phyloP scores from a whole-genome alignment of 805 yeast genomes.

The Zygoascus ofunaensis region DNA sequence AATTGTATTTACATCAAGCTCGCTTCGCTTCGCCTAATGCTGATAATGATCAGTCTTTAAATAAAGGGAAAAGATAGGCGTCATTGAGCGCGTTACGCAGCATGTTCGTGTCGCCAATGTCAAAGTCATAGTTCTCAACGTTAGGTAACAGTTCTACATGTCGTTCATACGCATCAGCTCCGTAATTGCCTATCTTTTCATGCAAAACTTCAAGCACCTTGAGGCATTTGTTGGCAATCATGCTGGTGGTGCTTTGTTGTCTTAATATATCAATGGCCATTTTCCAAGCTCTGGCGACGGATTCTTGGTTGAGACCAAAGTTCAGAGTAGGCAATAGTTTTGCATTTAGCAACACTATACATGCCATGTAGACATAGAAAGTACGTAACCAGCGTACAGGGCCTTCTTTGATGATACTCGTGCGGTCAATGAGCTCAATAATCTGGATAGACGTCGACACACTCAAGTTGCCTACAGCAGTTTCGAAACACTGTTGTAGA shows the following conservation, averaged over 20 bases:
- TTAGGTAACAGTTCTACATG: not conserved
- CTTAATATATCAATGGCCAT: slow-evolving; percentile 8
- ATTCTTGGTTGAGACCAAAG: slow-evolving; percentile 11
- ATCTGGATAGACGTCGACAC: slow-evolving; percentile 13
- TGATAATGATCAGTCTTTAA: not conserved
- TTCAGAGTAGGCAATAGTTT: slow-evolving; percentile 18
- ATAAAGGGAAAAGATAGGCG: not conserved
- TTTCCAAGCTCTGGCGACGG: slow-evolving; percentile 10
- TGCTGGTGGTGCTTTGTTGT: slow-evolving; percentile 1
- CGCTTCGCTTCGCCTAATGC: no score
- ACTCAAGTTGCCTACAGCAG: slow-evolving; percentile 10
- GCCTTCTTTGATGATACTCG: slow-evolving; percentile 8
- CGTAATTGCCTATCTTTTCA: slow-evolving; percentile 4
- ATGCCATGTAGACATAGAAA: slow-evolving; percentile 21
- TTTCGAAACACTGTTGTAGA: slow-evolving; percentile 8
- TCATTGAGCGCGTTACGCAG: not conserved
- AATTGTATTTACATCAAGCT: no score
- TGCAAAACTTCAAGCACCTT: slow-evolving; percentile 9
- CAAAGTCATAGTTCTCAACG: not conserved
- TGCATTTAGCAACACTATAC: slow-evolving; percentile 20
- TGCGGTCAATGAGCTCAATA: slow-evolving; percentile 10
- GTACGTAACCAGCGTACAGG: slow-evolving; percentile 23
- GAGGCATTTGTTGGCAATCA: slow-evolving; percentile 11
- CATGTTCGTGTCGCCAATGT: not conserved
- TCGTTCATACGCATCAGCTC: not conserved